Base-by-base conservation (phyloP, 1,284 basidiomycete genomes). In the Ceratobasidium papillatum region DNA sequence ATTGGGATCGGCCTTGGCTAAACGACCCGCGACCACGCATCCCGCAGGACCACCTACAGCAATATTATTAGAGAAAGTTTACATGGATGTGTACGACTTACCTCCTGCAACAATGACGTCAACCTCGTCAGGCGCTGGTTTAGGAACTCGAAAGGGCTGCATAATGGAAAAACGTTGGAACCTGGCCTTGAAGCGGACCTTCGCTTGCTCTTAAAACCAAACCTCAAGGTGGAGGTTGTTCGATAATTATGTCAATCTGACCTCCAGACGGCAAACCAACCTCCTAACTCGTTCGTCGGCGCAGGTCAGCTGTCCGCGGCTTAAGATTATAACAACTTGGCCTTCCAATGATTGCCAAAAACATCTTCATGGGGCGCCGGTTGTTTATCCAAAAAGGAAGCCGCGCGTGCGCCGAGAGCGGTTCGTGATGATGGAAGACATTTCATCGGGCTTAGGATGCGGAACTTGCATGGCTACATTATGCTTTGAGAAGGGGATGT, bases 1-100 rank as follows among this genome's bases (percentile, higher is more conserved):
- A 78, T 83, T 90, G 32, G 90, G 89, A 81, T 91, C 90, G 62
- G 90, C 89, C 78, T 88, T 90, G 1, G 90, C 90, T 65, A 92
- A 82, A 75, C 90, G 85, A 75, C 90, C 90, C 25, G 90, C 90
- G 34, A 89, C 86, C 73, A 90, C 90, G 79, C 88, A 89, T 75
- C 89, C 89, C 78, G 89, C 88, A 12, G 89, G 89, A 75, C 89
- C 90, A 80, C 90, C 89, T 59, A 25, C 8, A n/a, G n/a, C 8
- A 32, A 11, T 7, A 61, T 87, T 88, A 79, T 47, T 80, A 78
- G 52, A 75, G 14, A 27, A 61, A 25, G 36, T 12, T 41, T 62
- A 30, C 68, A 65, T 2, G n/a, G 36, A 19, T 32, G 4, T 64
- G 19, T 45, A 47, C 27, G 63, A 75, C 82, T 72, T 77, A 85